Evolutionary conservation across 768 basidiomycete species (phyloP).

Genomic region (Russula emetica): DNA sequence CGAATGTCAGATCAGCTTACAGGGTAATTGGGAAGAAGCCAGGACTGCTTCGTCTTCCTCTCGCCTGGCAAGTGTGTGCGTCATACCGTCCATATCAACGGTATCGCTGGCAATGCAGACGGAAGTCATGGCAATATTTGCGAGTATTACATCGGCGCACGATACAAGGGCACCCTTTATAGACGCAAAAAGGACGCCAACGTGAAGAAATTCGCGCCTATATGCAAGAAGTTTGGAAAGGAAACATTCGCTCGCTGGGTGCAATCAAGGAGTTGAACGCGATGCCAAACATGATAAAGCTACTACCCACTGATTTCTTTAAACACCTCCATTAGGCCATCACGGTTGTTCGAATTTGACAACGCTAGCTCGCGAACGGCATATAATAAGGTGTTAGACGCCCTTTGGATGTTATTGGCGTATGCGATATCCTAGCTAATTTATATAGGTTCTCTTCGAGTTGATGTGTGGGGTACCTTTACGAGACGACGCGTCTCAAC

Average conservation of each 20-base stretch:
- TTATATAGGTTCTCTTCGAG: slow-evolving; percentile 20
- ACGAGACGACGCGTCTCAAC: slow-evolving; percentile 6
- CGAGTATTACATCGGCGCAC: slow-evolving; percentile 62
- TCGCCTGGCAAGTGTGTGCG: slow-evolving; percentile 38
- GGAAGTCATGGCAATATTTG: slow-evolving; percentile 44
- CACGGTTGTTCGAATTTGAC: neutral
- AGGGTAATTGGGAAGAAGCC: slow-evolving; percentile 66
- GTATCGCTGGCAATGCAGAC: slow-evolving; percentile 34
- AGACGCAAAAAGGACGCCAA: slow-evolving; percentile 35
- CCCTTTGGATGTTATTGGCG: slow-evolving; percentile 8
- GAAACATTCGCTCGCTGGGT: slow-evolving; percentile 11
- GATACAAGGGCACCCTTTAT: slow-evolving; percentile 33
- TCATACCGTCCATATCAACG: slow-evolving; percentile 9
- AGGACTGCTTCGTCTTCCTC: slow-evolving; percentile 49
- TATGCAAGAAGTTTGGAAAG: slow-evolving; percentile 45
- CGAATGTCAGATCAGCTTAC: slow-evolving; percentile 34
- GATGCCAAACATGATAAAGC: neutral
- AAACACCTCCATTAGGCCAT: slow-evolving; percentile 9
- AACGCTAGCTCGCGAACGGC: slow-evolving; percentile 6
- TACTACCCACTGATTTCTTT: slow-evolving; percentile 18
- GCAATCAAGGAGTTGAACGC: neutral
- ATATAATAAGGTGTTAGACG: slow-evolving; percentile 6
- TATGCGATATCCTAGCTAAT: slow-evolving; percentile 18
- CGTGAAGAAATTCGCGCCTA: slow-evolving; percentile 45
- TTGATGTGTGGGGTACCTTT: slow-evolving; percentile 11